Evolutionary conservation across 2,329 filamentous ascomycete species (phyloP).

Genomic region (Fusarium staphyleae): DNA sequence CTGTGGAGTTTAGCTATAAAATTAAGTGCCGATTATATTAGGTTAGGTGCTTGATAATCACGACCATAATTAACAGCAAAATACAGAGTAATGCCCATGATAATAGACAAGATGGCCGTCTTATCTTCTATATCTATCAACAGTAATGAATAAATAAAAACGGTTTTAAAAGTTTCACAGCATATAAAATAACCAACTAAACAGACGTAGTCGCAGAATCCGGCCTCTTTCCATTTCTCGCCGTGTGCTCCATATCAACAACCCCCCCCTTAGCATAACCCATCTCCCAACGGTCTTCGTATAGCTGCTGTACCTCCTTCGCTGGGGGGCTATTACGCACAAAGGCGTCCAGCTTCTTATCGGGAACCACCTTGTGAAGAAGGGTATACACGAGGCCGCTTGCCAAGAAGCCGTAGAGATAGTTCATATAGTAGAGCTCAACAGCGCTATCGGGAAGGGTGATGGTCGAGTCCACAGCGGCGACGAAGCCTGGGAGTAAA

Average conservation of each 20-base stretch:
- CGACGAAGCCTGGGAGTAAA: slow-evolving; percentile 52
- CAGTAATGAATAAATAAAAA: no score
- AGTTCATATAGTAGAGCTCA: slow-evolving; percentile 50
- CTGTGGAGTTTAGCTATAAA: no score
- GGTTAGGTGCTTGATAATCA: no score
- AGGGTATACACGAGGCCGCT: slow-evolving; percentile 44
- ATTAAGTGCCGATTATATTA: no score
- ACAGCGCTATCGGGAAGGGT: slow-evolving; percentile 47
- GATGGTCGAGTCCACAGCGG: slow-evolving; percentile 47
- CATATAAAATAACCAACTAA: no score
- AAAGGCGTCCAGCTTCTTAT: slow-evolving; percentile 40
- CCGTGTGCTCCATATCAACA: slow-evolving; percentile 10
- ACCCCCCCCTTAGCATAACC: slow-evolving; percentile 19
- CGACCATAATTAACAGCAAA: no score
- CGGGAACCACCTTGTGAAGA: slow-evolving; percentile 45
- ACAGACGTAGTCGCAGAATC: slow-evolving; percentile 20
- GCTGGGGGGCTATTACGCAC: slow-evolving; percentile 37
- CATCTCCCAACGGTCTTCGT: slow-evolving; percentile 45
- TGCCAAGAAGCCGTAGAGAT: slow-evolving; percentile 48
- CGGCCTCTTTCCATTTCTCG: slow-evolving; percentile 15
- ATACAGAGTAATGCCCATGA: no score
- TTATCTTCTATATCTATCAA: no score
- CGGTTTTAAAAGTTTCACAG: no score
- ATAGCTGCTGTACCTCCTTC: slow-evolving; percentile 40
- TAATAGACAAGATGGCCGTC: no score